Evolutionary conservation across 2,329 filamentous ascomycete species (phyloP).

Genomic region (Mycogone perniciosa): DNA sequence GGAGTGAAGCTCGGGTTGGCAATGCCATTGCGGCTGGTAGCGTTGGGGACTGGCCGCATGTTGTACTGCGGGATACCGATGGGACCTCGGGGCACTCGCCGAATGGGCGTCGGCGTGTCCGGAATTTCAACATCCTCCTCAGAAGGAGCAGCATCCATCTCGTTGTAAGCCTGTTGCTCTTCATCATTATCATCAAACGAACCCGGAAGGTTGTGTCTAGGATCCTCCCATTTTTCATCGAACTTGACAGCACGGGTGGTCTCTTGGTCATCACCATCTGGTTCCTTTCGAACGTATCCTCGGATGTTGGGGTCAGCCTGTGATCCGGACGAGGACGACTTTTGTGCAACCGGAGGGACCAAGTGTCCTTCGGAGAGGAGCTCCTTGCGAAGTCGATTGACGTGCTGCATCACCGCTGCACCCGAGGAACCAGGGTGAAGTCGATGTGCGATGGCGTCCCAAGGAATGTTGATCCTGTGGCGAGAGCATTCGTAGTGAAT

Average conservation of each 20-base stretch:
- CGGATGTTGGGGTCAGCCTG: constrained; percentile 23
- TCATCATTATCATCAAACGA: constrained; percentile 13
- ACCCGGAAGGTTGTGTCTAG: constrained; percentile 24
- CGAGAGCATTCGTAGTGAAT: constrained; percentile 34
- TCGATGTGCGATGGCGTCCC: constrained; percentile 35
- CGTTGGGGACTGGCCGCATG: background rate
- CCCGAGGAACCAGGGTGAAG: constrained; percentile 36
- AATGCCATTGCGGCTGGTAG: background rate
- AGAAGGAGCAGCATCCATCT: constrained; percentile 10
- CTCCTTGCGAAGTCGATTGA: constrained; percentile 29
- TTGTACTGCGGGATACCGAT: background rate
- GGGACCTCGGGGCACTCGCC: constrained; percentile 1
- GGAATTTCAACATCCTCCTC: constrained; percentile 1
- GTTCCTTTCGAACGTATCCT: constrained; percentile 26
- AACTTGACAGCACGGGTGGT: constrained; percentile 26
- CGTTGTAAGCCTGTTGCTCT: constrained; percentile 6
- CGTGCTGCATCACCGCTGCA: constrained; percentile 32
- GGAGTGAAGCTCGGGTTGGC: background rate
- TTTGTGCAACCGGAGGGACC: constrained; percentile 32
- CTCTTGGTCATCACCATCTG: constrained; percentile 19
- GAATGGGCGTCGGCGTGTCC: constrained; percentile 12
- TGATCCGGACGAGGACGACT: constrained; percentile 16
- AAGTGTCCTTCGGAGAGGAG: constrained; percentile 35
- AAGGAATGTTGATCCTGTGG: constrained; percentile 30
- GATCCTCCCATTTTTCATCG: constrained; percentile 27